Percentiles rank a stretch among this genome's conserved stretches.
Conservation (phyloP, 2,329 filamentous ascomycete species). For the Cladosporium sp. region DNA sequence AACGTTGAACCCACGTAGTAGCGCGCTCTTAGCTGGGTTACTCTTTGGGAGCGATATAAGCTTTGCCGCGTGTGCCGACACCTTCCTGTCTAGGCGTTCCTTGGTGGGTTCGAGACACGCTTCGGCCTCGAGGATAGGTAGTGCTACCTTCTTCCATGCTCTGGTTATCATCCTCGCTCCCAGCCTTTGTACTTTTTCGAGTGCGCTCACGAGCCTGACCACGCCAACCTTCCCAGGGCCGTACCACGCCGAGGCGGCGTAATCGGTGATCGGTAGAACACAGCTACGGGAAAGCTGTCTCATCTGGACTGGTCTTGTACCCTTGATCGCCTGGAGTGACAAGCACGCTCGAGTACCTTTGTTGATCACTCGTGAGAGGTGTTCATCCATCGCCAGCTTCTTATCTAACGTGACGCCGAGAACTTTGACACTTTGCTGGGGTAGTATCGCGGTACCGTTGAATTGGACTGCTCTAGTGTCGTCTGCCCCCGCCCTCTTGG, state of each 20-base stretch:
- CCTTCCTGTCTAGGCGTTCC: not conserved
- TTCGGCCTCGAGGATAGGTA: not conserved
- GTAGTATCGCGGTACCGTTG: not conserved
- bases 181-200: not conserved
- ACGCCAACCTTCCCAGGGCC: not conserved
- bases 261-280: not conserved
- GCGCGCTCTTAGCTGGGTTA: not conserved
- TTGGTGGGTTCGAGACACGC: not conserved
- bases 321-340: not conserved
- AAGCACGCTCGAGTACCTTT: not conserved
- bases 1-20: not conserved
- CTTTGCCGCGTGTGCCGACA: not conserved
- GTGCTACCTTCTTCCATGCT: not conserved
- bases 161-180: not conserved
- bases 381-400: not conserved
- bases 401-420: not conserved
- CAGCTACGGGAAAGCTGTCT: not conserved
- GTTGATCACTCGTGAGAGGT: not conserved
- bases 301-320: not conserved
- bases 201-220: not conserved
- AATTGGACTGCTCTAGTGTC: not conserved
- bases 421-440: not conserved
- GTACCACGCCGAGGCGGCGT: not conserved
- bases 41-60: not conserved
- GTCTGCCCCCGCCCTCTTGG: not conserved